Percentiles rank a stretch among this genome's conserved stretches.
phyloP scores from a whole-genome alignment of 495 filamentous ascomycete species.

The Trichoderma asperelloides region DNA sequence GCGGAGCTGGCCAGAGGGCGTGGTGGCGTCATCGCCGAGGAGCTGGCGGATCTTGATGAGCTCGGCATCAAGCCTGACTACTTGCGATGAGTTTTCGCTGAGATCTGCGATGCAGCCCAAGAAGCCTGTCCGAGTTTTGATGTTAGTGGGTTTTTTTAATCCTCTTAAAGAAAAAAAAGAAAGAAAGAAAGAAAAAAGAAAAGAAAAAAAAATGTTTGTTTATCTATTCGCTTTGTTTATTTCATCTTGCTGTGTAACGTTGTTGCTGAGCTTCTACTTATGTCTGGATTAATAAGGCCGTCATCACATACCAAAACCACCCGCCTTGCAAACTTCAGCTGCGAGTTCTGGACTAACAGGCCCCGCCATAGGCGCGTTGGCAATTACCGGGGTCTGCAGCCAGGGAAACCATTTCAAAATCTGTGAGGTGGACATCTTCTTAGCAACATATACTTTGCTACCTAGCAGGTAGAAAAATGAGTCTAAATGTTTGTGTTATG shows the following conservation, averaged over 20 bases:
- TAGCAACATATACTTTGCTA: not conserved
- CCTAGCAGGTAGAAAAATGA: too few relatives aligned
- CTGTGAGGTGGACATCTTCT: not conserved
- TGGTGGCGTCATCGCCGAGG: slow-evolving; percentile 20
- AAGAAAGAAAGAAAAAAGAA: too few relatives aligned
- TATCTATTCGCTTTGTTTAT: not conserved
- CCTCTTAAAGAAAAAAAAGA: too few relatives aligned
- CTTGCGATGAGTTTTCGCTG: slow-evolving; percentile 18
- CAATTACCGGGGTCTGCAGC: slow-evolving; percentile 49
- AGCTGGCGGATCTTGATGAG: slow-evolving; percentile 27
- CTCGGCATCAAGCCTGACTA: slow-evolving; percentile 21
- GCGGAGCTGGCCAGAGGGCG: slow-evolving; percentile 20
- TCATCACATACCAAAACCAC: slow-evolving; percentile 47
- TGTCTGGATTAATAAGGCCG: not conserved
- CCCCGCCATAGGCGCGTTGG: slow-evolving; percentile 63
- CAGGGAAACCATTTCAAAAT: slow-evolving; percentile 43
- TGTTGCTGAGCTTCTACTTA: not conserved
- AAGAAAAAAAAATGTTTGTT: too few relatives aligned
- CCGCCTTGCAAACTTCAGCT: slow-evolving; percentile 54
- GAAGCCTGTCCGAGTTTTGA: slow-evolving; percentile 22
- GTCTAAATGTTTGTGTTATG: too few relatives aligned
- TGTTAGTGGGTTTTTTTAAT: not conserved
- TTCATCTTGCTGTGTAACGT: not conserved
- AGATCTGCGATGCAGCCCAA: slow-evolving; percentile 29
- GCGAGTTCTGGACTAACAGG: slow-evolving; percentile 55